Percentiles rank a stretch among this genome's conserved stretches.
These are phyloP conservation scores for Bifiguratus adelaidae DNA, from an alignment of 192 early-diverging fungal genomes.

Conservation along the genomic window DNA sequence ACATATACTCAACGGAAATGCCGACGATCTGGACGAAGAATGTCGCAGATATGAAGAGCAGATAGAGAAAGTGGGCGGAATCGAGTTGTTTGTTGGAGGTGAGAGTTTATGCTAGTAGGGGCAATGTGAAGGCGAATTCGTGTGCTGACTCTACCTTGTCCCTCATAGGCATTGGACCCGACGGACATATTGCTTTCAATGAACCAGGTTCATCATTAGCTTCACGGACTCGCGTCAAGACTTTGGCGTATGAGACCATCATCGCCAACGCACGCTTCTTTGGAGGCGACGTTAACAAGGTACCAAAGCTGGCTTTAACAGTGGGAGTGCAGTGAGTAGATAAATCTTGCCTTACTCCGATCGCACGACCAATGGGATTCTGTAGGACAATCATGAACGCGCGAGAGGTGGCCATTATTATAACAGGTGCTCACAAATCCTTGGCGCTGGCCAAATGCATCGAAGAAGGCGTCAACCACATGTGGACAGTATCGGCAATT, in stretches of 20 bases:
- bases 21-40: constrained; percentile 63
- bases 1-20: constrained; percentile 76
- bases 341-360: neutral
- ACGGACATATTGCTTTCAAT: constrained; percentile 87
- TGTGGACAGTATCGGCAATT: constrained; percentile 82
- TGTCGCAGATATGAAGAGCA: constrained; percentile 69
- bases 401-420: constrained; percentile 72
- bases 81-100: constrained; percentile 75
- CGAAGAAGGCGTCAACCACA: constrained; percentile 72
- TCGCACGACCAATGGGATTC: neutral
- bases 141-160: too few relatives aligned
- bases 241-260: constrained; percentile 75
- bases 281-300: constrained; percentile 68
- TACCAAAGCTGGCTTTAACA: constrained; percentile 76
- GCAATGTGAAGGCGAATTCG: too few relatives aligned
- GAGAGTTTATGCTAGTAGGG: too few relatives aligned
- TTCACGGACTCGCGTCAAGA: constrained; percentile 76
- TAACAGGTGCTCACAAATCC: constrained; percentile 78
- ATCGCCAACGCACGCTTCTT: constrained; percentile 76
- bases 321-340: constrained; percentile 60
- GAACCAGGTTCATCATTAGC: constrained; percentile 76
- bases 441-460: constrained; percentile 77
- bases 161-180: constrained; percentile 84
- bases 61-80: constrained; percentile 65
- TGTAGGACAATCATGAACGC: constrained; percentile 77